Percentiles rank a stretch among this genome's conserved stretches.
These are phyloP conservation scores for Cubamyces lactineus DNA, from an alignment of 768 basidiomycete genomes.

Conservation along the genomic window DNA sequence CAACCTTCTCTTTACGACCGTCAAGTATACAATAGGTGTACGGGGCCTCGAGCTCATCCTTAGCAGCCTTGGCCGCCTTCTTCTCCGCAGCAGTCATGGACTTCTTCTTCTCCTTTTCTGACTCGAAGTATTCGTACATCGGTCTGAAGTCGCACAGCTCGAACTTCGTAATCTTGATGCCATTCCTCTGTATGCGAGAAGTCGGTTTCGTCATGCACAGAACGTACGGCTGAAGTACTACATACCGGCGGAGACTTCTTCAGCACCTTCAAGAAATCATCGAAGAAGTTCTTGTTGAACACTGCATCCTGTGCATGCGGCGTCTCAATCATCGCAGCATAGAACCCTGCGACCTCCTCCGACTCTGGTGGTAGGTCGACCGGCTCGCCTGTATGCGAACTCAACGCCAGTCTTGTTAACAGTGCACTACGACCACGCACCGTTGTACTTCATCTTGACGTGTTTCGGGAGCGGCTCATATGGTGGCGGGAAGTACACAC, in stretches of 20 bases:
- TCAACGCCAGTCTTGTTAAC: neutral
- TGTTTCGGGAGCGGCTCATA: conserved; percentile 82
- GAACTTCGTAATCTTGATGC: conserved; percentile 73
- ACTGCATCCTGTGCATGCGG: conserved; percentile 87
- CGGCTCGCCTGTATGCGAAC: conserved; percentile 58
- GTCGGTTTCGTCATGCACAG: no score
- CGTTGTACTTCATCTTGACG: conserved; percentile 95
- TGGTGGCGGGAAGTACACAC: conserved; percentile 94
- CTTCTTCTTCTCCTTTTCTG: conserved; percentile 93
- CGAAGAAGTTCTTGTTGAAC: conserved; percentile 96
- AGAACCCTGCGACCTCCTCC: conserved; percentile 98
- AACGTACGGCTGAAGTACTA: conserved; percentile 12
- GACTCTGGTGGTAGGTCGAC: conserved; percentile 82
- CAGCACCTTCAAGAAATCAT: conserved; percentile 81
- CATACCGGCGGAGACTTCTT: conserved; percentile 84
- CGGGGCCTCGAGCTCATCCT: conserved; percentile 81
- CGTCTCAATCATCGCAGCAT: conserved; percentile 88
- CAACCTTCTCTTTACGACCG: conserved; percentile 96
- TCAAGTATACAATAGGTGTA: conserved; percentile 89
- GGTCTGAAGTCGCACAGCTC: conserved; percentile 91
- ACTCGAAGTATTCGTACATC: conserved; percentile 92
- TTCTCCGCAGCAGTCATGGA: conserved; percentile 82
- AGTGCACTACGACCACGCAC: conserved; percentile 45
- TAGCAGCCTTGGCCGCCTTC: conserved; percentile 85
- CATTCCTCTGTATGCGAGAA: conserved; percentile 54